A percentile compares a stretch with the other conserved stretches of the same genome.
Evolutionary conservation across 2,329 filamentous ascomycete species (phyloP).

Genomic region (Corinectria fuckeliana): DNA sequence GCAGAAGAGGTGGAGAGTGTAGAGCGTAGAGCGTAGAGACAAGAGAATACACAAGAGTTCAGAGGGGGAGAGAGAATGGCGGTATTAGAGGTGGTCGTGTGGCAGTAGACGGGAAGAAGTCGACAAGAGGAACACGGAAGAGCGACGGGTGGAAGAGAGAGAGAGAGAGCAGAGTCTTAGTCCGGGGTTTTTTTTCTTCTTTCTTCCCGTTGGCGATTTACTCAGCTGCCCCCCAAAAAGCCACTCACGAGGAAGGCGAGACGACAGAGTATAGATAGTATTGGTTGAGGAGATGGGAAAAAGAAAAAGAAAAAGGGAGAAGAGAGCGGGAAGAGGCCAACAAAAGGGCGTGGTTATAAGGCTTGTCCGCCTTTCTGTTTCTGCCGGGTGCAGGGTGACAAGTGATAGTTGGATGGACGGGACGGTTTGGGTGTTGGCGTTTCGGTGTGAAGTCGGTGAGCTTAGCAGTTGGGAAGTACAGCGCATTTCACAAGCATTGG

Average conservation of each 20-base stretch:
- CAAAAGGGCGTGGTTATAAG: not conserved
- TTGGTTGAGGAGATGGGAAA: not conserved
- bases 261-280: not conserved
- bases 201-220: constrained; percentile 7
- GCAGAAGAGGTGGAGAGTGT: not conserved
- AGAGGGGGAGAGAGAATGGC: not conserved
- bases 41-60: not conserved
- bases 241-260: constrained; percentile 11
- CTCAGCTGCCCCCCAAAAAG: constrained; percentile 13
- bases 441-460: constrained; percentile 45
- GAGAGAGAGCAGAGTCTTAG: constrained; percentile 13
- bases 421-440: constrained; percentile 19
- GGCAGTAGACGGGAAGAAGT: constrained; percentile 5
- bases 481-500: constrained; percentile 26
- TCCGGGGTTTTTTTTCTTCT: constrained; percentile 11
- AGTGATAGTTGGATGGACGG: not conserved
- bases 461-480: constrained; percentile 12
- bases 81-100: not conserved
- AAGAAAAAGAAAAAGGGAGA: constrained; percentile 1
- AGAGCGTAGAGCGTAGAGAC: constrained; percentile 14
- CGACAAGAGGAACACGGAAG: constrained; percentile 8
- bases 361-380: not conserved
- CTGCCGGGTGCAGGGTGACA: constrained; percentile 11
- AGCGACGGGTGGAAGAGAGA: constrained; percentile 1
- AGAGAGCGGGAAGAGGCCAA: not conserved